Evolutionary conservation across 768 basidiomycete species (phyloP).

Genomic region (Phlegmacium glaucopus): DNA sequence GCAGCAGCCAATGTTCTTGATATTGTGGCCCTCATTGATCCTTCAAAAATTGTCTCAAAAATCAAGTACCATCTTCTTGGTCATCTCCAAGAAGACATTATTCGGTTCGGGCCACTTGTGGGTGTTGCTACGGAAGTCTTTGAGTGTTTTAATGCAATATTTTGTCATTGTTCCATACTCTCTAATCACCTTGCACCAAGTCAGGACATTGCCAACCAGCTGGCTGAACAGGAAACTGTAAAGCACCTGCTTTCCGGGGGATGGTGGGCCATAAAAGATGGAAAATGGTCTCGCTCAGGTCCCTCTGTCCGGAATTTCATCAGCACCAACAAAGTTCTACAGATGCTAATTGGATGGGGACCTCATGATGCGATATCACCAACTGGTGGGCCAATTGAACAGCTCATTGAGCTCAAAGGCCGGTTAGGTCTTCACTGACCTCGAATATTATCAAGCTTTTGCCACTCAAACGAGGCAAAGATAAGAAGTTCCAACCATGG

Average conservation of each 20-base stretch:
- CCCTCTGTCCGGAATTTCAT: not conserved
- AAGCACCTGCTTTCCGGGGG: conserved; percentile 23
- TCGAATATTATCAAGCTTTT: not conserved
- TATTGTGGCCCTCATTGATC: conserved; percentile 19
- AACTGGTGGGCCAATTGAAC: too few species aligned
- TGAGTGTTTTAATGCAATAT: conserved; percentile 35
- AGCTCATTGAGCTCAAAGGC: too few species aligned
- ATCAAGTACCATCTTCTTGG: conserved; percentile 24
- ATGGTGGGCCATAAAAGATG: conserved; percentile 1
- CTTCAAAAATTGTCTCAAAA: conserved; percentile 21
- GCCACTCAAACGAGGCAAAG: not conserved
- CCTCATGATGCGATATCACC: too few species aligned
- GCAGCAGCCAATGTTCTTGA: conserved; percentile 25
- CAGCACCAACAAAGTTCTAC: not conserved
- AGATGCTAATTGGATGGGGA: not conserved
- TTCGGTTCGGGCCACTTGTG: conserved; percentile 22
- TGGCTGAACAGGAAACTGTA: conserved; percentile 19
- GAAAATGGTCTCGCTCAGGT: not conserved
- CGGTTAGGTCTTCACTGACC: too few species aligned
- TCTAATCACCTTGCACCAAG: conserved; percentile 36
- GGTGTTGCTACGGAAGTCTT: conserved; percentile 22
- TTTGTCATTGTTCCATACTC: conserved; percentile 27
- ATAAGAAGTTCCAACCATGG: not conserved
- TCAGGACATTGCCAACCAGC: conserved; percentile 24
- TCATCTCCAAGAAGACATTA: conserved; percentile 22